A percentile compares a stretch with the other conserved stretches of the same genome.
These are phyloP conservation scores for Fraxinus baroniana DNA, from an alignment of 305 asterid species.

Conservation along the genomic window DNA sequence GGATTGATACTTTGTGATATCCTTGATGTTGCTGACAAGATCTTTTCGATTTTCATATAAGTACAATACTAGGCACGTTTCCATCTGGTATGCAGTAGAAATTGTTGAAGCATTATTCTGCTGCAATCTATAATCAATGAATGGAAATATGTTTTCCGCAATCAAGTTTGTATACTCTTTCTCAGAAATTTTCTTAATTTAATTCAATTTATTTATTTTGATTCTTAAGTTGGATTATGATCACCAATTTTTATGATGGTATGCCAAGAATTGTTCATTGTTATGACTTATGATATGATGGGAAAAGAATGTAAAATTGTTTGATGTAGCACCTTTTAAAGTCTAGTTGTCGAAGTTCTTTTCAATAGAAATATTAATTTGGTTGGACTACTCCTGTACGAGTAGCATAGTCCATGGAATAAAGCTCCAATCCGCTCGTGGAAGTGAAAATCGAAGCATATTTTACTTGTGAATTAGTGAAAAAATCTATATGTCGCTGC, in stretches of 20 bases:
- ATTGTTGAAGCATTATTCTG: neutral
- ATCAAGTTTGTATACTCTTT: neutral
- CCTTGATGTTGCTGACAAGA: constrained; percentile 36
- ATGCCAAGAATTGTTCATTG: no score
- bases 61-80: neutral
- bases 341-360: neutral
- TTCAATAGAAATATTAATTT: neutral
- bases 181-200: neutral
- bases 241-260: no score
- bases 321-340: neutral
- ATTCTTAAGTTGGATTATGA: neutral
- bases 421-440: neutral
- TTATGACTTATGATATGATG: no score
- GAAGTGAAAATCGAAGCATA: neutral
- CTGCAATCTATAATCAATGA: neutral
- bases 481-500: neutral
- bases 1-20: constrained; percentile 11
- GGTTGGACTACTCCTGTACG: neutral
- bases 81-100: neutral
- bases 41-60: constrained; percentile 3
- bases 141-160: neutral
- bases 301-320: no score
- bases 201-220: neutral
- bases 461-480: neutral
- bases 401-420: neutral